Conservation (phyloP, 2,329 filamentous ascomycete genomes). For the Phaeosphaeria sp. region DNA sequence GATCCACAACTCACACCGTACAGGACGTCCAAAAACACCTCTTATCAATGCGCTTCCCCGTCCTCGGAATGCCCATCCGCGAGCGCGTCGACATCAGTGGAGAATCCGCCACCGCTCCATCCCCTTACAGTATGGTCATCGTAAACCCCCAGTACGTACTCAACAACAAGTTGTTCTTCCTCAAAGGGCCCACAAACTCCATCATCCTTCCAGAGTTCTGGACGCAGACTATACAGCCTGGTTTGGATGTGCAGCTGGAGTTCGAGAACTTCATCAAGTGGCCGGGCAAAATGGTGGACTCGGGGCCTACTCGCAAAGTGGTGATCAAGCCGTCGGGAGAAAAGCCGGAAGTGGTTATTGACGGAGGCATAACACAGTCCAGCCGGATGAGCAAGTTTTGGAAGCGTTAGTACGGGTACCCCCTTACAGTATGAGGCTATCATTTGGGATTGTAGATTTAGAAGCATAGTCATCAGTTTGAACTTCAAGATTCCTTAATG, state of each 20-base stretch:
- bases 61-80: not conserved
- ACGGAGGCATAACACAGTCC: not conserved
- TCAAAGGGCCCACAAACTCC: not conserved
- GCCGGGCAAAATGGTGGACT: not conserved
- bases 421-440: not conserved
- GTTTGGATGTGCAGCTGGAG: not conserved
- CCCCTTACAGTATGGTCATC: too few relatives aligned
- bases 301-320: not conserved
- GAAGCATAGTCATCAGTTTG: too few relatives aligned
- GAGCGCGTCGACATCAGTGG: too few relatives aligned
- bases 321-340: not conserved
- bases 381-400: not conserved
- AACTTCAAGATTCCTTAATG: too few relatives aligned
- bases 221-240: not conserved
- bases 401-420: not conserved
- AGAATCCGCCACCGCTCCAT: too few relatives aligned
- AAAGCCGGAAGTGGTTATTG: not conserved
- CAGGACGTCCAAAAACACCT: not conserved
- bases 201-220: not conserved
- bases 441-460: too few relatives aligned
- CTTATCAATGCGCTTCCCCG: not conserved
- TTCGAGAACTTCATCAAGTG: not conserved
- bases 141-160: not conserved
- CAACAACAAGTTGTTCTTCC: not conserved
- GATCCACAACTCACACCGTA: not conserved